Evolutionary conservation across 1,139 yeast species (phyloP).

Genomic region (Lodderomyces jiufengensis): DNA sequence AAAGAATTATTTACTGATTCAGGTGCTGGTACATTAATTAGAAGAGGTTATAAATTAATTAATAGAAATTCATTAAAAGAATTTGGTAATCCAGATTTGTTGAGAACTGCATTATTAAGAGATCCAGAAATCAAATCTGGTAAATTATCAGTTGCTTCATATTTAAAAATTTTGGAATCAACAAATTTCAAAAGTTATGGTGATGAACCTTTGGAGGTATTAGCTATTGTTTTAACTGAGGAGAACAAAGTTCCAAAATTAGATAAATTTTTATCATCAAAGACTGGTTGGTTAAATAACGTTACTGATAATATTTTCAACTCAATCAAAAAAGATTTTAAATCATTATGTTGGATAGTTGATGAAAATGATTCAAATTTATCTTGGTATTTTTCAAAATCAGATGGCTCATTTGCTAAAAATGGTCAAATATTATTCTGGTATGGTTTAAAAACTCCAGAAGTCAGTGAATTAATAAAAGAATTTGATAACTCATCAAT

Average conservation of each 20-base stretch:
- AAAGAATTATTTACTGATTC: conserved; percentile 97
- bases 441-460: conserved; percentile 78
- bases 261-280: conserved; percentile 83
- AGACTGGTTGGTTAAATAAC: conserved; percentile 95
- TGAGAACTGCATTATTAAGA: conserved; percentile 72
- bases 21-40: conserved; percentile 97
- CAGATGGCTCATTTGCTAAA: conserved; percentile 90
- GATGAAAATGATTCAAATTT: conserved; percentile 88
- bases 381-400: conserved; percentile 87
- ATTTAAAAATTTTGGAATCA: conserved; percentile 67
- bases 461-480: conserved; percentile 63
- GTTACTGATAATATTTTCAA: conserved; percentile 93
- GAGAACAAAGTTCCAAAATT: conserved; percentile 56
- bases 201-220: conserved; percentile 92
- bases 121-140: conserved; percentile 75
- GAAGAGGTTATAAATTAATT: conserved; percentile 91
- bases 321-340: conserved; percentile 72
- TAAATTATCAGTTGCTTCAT: conserved; percentile 73
- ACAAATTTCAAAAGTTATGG: conserved; percentile 75
- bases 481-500: conserved; percentile 50
- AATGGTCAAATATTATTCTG: conserved; percentile 90
- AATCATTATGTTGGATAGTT: conserved; percentile 80
- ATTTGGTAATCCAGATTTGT: conserved; percentile 71
- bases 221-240: conserved; percentile 69
- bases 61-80: conserved; percentile 67